Base-by-base conservation (phyloP, 768 basidiomycete genomes). In the Mycena sanguinolenta region DNA sequence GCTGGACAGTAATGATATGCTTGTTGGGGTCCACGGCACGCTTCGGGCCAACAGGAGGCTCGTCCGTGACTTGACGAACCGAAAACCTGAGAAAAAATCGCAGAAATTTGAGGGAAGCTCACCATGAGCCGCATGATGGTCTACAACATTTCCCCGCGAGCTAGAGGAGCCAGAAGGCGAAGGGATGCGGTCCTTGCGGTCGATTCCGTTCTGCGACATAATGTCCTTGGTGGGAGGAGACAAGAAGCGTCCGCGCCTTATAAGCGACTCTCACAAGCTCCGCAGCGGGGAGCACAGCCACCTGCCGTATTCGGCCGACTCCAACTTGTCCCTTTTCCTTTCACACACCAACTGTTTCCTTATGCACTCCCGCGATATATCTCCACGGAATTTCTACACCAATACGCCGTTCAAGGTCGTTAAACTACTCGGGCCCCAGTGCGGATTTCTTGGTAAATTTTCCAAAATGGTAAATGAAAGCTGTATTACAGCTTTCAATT, bases 1-100 rank as follows among this genome's bases (percentile, higher is more conserved):
- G 95, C 79, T 96, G 93, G 21, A 96, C 95, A 62, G 82, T 84
- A 71, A 95, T 93, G 79, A 95, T 87, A 84, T 57, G 53, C 67
- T 19, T 77, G 69, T 80, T 82, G 2, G 67, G 70, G 52, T 69
- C 70, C 6, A 67, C 60, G 3, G 63, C 54, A n/a, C 58, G 83
- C 67, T 79, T 81, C 32, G 84, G 81, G 32, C 77, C 79, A 52
- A 76, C 75, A 17, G 83, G 77, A 10, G 21, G 32, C 34, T 92
- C 90, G 5, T 92, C 92, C 49, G 93, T 93, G 28, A 94, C 93
- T 93, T 61, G 2, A 52, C 17, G 14, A 72, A 36, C 53, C 21
- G 25, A 49, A 52, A 21, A 17, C 8, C 3, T 50, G 8, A 60
- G 50, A 61, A 59, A 54, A 61, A 52, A 57, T 34, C 42, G 21